phyloP scores from a whole-genome alignment of 495 filamentous ascomycete species.

The Aspergillus haitiensis region DNA sequence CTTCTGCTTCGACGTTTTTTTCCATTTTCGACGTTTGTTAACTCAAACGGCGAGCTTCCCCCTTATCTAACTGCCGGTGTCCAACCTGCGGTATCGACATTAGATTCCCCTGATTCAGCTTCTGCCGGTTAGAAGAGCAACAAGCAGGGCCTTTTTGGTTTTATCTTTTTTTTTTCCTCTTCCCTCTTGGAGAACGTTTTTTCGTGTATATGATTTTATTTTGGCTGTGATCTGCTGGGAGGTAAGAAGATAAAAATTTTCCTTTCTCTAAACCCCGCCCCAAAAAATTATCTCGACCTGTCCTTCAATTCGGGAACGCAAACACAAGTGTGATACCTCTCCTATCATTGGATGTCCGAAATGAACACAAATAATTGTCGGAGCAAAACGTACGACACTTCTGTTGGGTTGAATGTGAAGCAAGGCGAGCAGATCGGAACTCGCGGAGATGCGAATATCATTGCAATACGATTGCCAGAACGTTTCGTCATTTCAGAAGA shows the following conservation, averaged over 20 bases:
- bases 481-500: background rate
- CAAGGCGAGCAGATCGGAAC: background rate
- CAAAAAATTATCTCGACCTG: too few species aligned
- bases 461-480: background rate
- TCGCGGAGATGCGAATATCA: background rate
- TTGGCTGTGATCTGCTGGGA: constrained; percentile 37
- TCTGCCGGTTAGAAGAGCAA: constrained; percentile 52
- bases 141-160: constrained; percentile 36
- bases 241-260: constrained; percentile 31
- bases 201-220: constrained; percentile 33
- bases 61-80: constrained; percentile 36
- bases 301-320: too few species aligned
- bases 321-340: too few species aligned
- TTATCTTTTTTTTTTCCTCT: constrained; percentile 27
- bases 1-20: constrained; percentile 43
- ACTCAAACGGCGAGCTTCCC: constrained; percentile 46
- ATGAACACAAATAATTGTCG: too few species aligned
- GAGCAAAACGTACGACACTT: too few species aligned
- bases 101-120: constrained; percentile 44
- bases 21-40: constrained; percentile 50
- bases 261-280: background rate
- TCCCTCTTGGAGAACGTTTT: constrained; percentile 21
- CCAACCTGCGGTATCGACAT: constrained; percentile 42
- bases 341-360: too few species aligned
- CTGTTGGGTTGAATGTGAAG: too few species aligned